Conservation (phyloP, 2,329 filamentous ascomycete species). For the Colletotrichum theobromicola region DNA sequence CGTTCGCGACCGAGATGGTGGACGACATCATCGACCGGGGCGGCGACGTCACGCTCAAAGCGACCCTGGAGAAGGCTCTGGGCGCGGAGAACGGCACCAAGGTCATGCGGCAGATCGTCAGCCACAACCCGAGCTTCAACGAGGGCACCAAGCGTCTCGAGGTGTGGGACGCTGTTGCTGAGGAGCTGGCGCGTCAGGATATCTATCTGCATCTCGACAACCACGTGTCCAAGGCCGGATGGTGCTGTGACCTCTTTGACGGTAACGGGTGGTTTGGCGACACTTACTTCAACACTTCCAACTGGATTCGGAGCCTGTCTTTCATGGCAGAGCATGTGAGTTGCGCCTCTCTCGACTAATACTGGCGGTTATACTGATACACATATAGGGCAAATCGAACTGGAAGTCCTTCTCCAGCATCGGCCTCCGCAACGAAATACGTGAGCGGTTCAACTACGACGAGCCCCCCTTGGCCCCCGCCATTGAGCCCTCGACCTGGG, state of each 20-base stretch:
- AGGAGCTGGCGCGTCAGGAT: constrained; percentile 51
- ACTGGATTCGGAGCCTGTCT: constrained; percentile 56
- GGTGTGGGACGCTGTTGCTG: constrained; percentile 59
- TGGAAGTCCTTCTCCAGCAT: constrained; percentile 47
- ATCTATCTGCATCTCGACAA: constrained; percentile 55
- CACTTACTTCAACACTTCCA: constrained; percentile 53
- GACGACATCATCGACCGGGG: constrained; percentile 49
- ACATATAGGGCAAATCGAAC: constrained; percentile 32
- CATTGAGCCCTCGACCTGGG: constrained; percentile 47
- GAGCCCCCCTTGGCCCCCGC: constrained; percentile 52
- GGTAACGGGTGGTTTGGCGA: constrained; percentile 59
- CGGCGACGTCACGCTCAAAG: constrained; percentile 40
- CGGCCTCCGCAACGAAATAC: constrained; percentile 48
- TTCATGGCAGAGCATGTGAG: constrained; percentile 57
- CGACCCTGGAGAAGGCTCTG: constrained; percentile 41
- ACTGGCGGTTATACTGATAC: neutral
- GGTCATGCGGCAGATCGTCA: constrained; percentile 49
- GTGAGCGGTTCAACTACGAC: constrained; percentile 28
- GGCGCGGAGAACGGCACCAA: constrained; percentile 52
- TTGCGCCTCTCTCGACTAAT: constrained; percentile 6
- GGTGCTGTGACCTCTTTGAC: constrained; percentile 50
- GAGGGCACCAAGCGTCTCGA: constrained; percentile 51
- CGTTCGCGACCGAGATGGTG: constrained; percentile 62
- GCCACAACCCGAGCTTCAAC: constrained; percentile 54
- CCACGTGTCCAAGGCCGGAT: constrained; percentile 52